Conservation (phyloP, 192 early-diverging fungal species). For the Umbelopsis sp. region DNA sequence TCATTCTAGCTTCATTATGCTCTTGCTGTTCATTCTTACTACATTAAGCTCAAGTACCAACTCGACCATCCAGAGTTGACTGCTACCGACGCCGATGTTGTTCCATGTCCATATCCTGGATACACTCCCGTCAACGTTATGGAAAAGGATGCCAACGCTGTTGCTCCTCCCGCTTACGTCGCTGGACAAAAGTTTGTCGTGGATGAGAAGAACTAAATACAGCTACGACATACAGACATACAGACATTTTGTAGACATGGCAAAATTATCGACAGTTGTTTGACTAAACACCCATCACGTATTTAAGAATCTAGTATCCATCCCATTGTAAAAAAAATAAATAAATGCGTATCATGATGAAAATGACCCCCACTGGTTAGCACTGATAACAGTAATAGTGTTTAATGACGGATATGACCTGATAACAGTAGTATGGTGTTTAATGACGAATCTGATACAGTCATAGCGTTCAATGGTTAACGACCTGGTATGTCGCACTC, state of each 20-base stretch:
- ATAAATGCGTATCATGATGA: too few species aligned
- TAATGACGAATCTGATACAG: too few species aligned
- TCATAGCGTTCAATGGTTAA: too few species aligned
- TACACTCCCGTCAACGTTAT: constrained; percentile 21
- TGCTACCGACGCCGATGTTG: constrained; percentile 20
- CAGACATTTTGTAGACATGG: constrained; percentile 8
- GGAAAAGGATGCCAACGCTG: constrained; percentile 21
- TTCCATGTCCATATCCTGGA: constrained; percentile 23
- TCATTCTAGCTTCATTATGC: constrained; percentile 34
- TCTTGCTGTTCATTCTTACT: constrained; percentile 33
- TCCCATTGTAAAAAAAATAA: too few species aligned
- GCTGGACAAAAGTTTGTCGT: constrained; percentile 38
- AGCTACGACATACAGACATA: background rate
- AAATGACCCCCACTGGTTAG: too few species aligned
- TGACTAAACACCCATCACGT: too few species aligned
- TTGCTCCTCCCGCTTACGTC: constrained; percentile 30
- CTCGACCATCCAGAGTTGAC: background rate
- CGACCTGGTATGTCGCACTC: too few species aligned
- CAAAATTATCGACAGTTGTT: background rate
- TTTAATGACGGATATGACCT: too few species aligned
- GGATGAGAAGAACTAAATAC: constrained; percentile 35
- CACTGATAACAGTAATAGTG: too few species aligned
- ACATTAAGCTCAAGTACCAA: constrained; percentile 18
- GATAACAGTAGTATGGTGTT: too few species aligned
- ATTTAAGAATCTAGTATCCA: too few species aligned